Evolutionary conservation across 768 basidiomycete genomes (phyloP), one percentile per base, ranked within the genome.

Genomic region (Lactarius hengduanensis): DNA sequence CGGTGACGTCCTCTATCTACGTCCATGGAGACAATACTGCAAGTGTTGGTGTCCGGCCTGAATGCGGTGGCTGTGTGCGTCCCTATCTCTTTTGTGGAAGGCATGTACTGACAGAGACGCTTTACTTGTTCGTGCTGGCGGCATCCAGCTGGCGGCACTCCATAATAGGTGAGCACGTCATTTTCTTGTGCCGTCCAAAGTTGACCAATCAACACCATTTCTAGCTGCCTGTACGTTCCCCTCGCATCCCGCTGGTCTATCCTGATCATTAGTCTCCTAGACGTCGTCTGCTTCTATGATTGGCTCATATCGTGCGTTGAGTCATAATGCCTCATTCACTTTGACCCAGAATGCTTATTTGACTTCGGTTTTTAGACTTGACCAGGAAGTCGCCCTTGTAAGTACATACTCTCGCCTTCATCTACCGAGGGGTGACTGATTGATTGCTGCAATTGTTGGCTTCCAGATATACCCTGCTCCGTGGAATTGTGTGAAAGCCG

Each of bases 281-380:
- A 70, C n/a, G 45, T 38, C 20, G n/a, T 63, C 26, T 57, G 65
- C n/a, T 61, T 70, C 43, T 71, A 71, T 64, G 70, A 71, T 56
- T 71, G 70, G 70, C 30, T 71, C 30, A 65, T 61, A 30, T 62
- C 64, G 70, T 71, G 28, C 64, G 70, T 70, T 13, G 30, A 54
- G 32, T 28, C 18, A 30, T 57, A 2, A 34, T 18, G 1, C 56
- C 58, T 36, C 32, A 18, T 53, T 45, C 15, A 38, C 9, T 34
- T 10, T 34, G 9, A 26, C 41, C 28, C 22, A 22, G 22, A 1
- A 34, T 10, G 34, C 9, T 34, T 10, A 34, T 34, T 34, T 53
- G 22, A 22, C 22, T 9, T 54, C 11, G 43, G 45, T 15, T 15
- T 36, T 36, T 32, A 70, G 69, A 20, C 67, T 70, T 1, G 69